Conservation (phyloP, 352 stramenopile genomes). For the Pythium periplocum region DNA sequence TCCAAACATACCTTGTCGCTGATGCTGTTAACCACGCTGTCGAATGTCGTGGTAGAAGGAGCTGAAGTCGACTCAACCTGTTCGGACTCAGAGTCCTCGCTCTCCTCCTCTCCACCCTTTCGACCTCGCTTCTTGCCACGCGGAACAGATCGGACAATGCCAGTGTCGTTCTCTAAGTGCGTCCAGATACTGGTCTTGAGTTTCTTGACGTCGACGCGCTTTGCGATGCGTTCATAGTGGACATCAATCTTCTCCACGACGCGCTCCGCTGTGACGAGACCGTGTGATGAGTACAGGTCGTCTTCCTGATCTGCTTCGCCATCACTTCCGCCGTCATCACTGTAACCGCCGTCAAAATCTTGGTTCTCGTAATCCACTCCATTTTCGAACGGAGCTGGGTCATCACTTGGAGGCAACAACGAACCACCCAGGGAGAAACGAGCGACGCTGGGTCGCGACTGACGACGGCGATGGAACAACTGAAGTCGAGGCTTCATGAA, state of each 20-base stretch:
- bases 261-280: slow-evolving; percentile 81
- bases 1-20: slow-evolving; percentile 52
- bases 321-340: slow-evolving; percentile 28
- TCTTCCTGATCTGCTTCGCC: slow-evolving; percentile 12
- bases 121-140: slow-evolving; percentile 25
- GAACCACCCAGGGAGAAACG: neutral
- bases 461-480: slow-evolving; percentile 40
- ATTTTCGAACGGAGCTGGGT: neutral
- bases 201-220: slow-evolving; percentile 96
- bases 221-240: slow-evolving; percentile 92
- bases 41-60: slow-evolving; percentile 61
- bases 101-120: slow-evolving; percentile 16
- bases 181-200: slow-evolving; percentile 96
- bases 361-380: slow-evolving; percentile 5
- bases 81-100: slow-evolving; percentile 3
- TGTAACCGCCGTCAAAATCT: slow-evolving; percentile 24
- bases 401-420: neutral
- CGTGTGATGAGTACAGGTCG: slow-evolving; percentile 44
- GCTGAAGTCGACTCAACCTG: slow-evolving; percentile 2
- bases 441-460: neutral
- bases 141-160: slow-evolving; percentile 8
- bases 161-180: slow-evolving; percentile 49
- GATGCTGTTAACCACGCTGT: slow-evolving; percentile 89
- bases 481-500: slow-evolving; percentile 73
- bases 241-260: slow-evolving; percentile 94